phyloP scores from a whole-genome alignment of 768 basidiomycete genomes.

The Harrya chromipes region DNA sequence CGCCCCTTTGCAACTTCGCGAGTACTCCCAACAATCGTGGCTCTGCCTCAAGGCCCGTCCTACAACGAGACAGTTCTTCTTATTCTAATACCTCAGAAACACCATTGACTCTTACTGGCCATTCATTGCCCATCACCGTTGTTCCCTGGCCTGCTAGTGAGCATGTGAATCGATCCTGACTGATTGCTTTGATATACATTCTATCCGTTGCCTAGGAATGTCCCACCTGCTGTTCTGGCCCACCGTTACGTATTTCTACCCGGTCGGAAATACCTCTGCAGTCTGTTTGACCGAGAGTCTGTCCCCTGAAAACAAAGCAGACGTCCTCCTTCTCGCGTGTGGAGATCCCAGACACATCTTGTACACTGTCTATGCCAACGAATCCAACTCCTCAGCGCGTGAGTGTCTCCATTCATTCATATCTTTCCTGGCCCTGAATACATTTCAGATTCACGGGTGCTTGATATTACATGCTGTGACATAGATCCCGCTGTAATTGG shows the following conservation, averaged over 20 bases:
- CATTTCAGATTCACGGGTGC: conserved; percentile 7
- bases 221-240: conserved; percentile 19
- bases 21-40: no score
- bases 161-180: no score
- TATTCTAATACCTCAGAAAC: no score
- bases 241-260: conserved; percentile 45
- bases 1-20: no score
- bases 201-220: conserved; percentile 4
- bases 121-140: no score
- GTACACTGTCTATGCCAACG: conserved; percentile 39
- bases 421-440: background rate
- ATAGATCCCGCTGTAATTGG: conserved; percentile 27
- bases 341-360: conserved; percentile 54
- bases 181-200: no score
- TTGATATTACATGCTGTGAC: conserved; percentile 32
- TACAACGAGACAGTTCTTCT: no score
- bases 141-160: no score
- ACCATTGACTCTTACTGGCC: no score
- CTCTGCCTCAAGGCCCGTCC: no score
- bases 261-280: conserved; percentile 57
- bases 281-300: conserved; percentile 47
- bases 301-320: conserved; percentile 37
- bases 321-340: conserved; percentile 50
- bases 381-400: conserved; percentile 5
- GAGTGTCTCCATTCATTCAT: background rate